Evolutionary conservation across 805 yeast genomes (phyloP).

Genomic region (Schwanniomyces polymorphus): DNA sequence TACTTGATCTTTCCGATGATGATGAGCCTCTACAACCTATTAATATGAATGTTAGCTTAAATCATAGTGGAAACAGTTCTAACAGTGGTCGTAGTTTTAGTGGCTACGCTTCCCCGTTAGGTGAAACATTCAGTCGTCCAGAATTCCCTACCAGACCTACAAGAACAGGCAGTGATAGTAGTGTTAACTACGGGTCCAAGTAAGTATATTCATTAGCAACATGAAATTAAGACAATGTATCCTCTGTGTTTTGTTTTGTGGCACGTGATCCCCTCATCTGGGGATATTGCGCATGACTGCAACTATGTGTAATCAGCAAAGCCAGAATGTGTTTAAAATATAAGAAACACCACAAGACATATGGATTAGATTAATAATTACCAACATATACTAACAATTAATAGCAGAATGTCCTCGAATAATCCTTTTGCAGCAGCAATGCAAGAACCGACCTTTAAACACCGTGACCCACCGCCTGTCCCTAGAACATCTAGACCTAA

Average conservation of each 20-base stretch:
- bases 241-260: background rate
- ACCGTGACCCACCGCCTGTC: slow-evolving; percentile 36
- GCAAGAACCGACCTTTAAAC: slow-evolving; percentile 35
- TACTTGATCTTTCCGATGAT: slow-evolving; percentile 44
- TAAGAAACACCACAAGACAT: background rate
- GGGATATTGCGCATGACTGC: background rate
- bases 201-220: slow-evolving; percentile 2
- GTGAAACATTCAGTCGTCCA: slow-evolving; percentile 15
- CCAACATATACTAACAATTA: slow-evolving; percentile 12
- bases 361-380: background rate
- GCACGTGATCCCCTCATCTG: slow-evolving; percentile 1
- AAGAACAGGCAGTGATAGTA: slow-evolving; percentile 36
- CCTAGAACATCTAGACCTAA: slow-evolving; percentile 13
- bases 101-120: slow-evolving; percentile 3
- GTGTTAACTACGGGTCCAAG: slow-evolving; percentile 28
- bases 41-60: slow-evolving; percentile 3
- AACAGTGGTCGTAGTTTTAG: background rate
- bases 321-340: background rate
- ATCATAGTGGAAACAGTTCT: slow-evolving; percentile 1
- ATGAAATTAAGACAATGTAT: background rate
- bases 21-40: slow-evolving; percentile 8
- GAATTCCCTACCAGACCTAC: slow-evolving; percentile 23
- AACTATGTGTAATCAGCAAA: slow-evolving; percentile 1
- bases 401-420: slow-evolving; percentile 42
- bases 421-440: slow-evolving; percentile 56